A percentile compares a stretch with the other conserved stretches of the same genome.
phyloP scores from a whole-genome alignment of 768 basidiomycete species.

The Brasilioporus rufonigricans region DNA sequence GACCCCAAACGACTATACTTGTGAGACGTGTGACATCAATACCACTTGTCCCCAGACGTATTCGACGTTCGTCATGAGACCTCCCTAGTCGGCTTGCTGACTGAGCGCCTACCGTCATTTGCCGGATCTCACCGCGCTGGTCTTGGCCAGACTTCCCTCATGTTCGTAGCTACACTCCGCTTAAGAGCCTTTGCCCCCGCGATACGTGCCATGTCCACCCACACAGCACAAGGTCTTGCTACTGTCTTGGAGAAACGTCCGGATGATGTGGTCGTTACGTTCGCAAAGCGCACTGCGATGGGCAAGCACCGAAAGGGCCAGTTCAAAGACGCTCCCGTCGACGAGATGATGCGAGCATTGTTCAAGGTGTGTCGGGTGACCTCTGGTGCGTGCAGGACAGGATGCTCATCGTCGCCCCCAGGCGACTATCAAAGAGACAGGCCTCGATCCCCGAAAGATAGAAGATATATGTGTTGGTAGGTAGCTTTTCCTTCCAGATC shows the following conservation, averaged over 20 bases:
- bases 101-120: neutral
- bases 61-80: slow-evolving; percentile 4
- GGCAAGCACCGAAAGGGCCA: slow-evolving; percentile 90
- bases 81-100: neutral
- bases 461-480: slow-evolving; percentile 84
- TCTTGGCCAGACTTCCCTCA: slow-evolving; percentile 2
- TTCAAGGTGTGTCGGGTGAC: slow-evolving; percentile 56
- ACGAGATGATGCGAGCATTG: slow-evolving; percentile 79
- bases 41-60: neutral
- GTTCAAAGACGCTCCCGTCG: slow-evolving; percentile 83
- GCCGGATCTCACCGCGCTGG: slow-evolving; percentile 1
- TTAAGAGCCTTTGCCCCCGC: slow-evolving; percentile 2
- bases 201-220: slow-evolving; percentile 32
- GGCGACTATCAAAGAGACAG: slow-evolving; percentile 66
- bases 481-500: slow-evolving; percentile 14
- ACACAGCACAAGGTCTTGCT: slow-evolving; percentile 39
- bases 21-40: slow-evolving; percentile 1
- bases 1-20: no score
- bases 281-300: slow-evolving; percentile 87
- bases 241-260: slow-evolving; percentile 65
- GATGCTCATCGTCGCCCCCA: slow-evolving; percentile 24
- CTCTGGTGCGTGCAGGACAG: neutral
- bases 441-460: slow-evolving; percentile 66
- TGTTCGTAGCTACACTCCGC: slow-evolving; percentile 19
- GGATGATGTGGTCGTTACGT: slow-evolving; percentile 88